A percentile compares a stretch with the other conserved stretches of the same genome.
Conservation (phyloP, 75 land plant genomes). For the Azolla pinnata region DNA sequence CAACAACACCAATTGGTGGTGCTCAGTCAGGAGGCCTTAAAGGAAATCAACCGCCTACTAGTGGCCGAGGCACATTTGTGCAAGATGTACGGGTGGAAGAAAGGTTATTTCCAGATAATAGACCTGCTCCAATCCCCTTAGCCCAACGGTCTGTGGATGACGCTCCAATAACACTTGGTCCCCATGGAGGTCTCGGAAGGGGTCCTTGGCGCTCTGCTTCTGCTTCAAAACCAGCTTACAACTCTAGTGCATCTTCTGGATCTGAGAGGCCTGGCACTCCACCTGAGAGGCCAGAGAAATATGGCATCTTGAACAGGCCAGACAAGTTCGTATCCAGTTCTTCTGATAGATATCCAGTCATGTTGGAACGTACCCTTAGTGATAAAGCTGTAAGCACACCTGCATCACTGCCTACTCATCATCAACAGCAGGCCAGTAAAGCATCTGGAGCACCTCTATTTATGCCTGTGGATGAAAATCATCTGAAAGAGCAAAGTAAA, state of each 20-base stretch:
- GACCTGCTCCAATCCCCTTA: slow-evolving; percentile 47
- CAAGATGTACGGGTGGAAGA: slow-evolving; percentile 77
- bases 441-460: slow-evolving; percentile 22
- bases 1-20: slow-evolving; percentile 26
- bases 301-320: slow-evolving; percentile 15
- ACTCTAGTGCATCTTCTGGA: slow-evolving; percentile 15
- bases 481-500: slow-evolving; percentile 40
- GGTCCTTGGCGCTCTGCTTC: slow-evolving; percentile 40
- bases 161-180: slow-evolving; percentile 70
- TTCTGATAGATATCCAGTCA: not conserved
- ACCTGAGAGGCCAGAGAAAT: slow-evolving; percentile 21
- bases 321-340: slow-evolving; percentile 10
- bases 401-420: slow-evolving; percentile 4
- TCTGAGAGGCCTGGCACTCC: not conserved
- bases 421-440: slow-evolving; percentile 13
- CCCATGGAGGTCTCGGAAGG: slow-evolving; percentile 87
- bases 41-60: slow-evolving; percentile 26
- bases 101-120: slow-evolving; percentile 32
- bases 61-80: slow-evolving; percentile 24
- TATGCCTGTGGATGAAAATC: slow-evolving; percentile 34
- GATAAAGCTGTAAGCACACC: slow-evolving; percentile 9
- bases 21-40: slow-evolving; percentile 29
- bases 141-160: slow-evolving; percentile 54
- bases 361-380: not conserved
- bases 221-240: slow-evolving; percentile 29